Base-by-base conservation (phyloP, 768 basidiomycete genomes). In the Amanita exitialis region DNA sequence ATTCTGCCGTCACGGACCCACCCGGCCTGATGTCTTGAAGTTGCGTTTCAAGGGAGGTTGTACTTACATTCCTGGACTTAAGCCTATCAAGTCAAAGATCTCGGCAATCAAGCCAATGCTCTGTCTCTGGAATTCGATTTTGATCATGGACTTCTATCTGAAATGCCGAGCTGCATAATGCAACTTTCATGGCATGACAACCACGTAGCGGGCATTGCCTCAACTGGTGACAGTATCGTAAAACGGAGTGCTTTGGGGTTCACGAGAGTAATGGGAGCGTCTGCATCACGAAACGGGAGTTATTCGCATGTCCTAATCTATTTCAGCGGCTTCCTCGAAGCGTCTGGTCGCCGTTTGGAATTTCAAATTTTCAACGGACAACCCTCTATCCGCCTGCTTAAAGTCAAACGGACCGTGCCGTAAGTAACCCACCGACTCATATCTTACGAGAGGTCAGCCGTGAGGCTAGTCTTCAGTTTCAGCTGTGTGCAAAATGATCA, bases 301-400 rank as follows among this genome's bases (percentile, higher is more conserved):
- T 16, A 20, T 50, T 50, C 13, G 36, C 49, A 39, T 43, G 30
- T 42, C 41, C 37, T 43, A 50, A 32, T 42, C 48, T 41, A 48
- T 38, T 38, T 21, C 30, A 27, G 28, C 21, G 16, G 25, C 49
- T 50, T 50, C 41, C 39, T 50, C 28, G 49, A 50, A 43, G 28
- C 49, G 38, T 25, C n/a, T 43, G 32, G 42, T 51, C 50, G 42
- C 42, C 50, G 50, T 21, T 51, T 44, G 34, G 43, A 20, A 44
- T 25, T 51, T 51, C 44, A 32, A 51, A 51, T 44, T 51, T 51
- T 44, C 25, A n/a, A 23, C 21, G 32, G 50, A 43, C 41, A 43
- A 47, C 27, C 35, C 47, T 49, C 49, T 28, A 18, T 21, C 39
- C 28, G 27, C 39, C 23, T 43, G n/a, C 38, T 39, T 25, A 18